Base-by-base conservation (phyloP, 768 basidiomycete genomes). In the Termitomyces sp. region DNA sequence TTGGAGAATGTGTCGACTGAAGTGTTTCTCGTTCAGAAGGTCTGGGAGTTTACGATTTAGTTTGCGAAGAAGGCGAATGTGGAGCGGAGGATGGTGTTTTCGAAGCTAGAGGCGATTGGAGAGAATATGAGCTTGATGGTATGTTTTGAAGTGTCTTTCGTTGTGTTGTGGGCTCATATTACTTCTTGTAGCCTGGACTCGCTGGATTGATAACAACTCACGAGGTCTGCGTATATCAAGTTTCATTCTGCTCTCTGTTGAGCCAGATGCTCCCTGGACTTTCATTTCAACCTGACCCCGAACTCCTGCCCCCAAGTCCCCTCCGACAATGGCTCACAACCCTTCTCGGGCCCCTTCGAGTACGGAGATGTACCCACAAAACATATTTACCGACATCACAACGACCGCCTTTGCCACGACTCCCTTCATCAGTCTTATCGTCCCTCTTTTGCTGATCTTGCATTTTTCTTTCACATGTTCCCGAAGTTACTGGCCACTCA, bases 71-170 rank as follows among this genome's bases (percentile, higher is more conserved):
- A 76, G 59, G 86, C 86, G 11, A 83, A 84, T 65, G 74, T 92
- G 21, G 90, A 94, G 67, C 95, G 92, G 92, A 79, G 87, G 51
- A 72, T 94, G 11, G 84, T 88, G 9, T 75, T 95, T 56, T 73
- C 87, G 6, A 90, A 86, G 65, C 70, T 87, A 4, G 92, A 91
- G 0, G 56, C 71, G 10, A 83, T 93, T 76, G 68, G 71, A 1
- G 70, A 76, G 48, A 65, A 66, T n/a, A n/a, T 6, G 92, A 95
- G 65, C 67, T 91, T 21, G 76, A 85, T 62, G 86, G 92, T 91
- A 62, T 58, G 84, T 71, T 14, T 25, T 76, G 83, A 62, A 85
- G 91, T 89, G 60, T 57, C 83, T 71, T 12, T 35, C 31, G 29
- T 51, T 41, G 45, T 58, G 43, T 48, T 51, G 34, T 47, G 41